Conservation (phyloP, 495 filamentous ascomycete genomes). For the Evernia prunastri region DNA sequence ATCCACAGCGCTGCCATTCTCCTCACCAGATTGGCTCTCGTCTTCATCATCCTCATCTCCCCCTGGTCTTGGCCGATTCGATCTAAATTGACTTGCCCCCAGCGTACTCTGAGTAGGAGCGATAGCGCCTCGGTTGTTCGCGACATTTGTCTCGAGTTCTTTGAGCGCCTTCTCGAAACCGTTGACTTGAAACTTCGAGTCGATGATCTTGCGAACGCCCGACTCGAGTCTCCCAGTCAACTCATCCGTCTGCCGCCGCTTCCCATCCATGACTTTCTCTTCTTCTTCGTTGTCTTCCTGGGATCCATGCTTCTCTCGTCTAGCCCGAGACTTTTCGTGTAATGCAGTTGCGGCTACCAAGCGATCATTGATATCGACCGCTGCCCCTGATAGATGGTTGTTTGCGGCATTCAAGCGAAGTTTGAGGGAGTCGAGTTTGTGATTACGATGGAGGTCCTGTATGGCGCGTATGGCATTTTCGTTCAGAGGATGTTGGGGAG, state of each 20-base stretch:
- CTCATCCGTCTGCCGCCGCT: constrained; percentile 30
- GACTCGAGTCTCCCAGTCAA: constrained; percentile 38
- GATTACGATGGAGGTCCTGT: constrained; percentile 30
- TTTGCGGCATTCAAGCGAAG: constrained; percentile 35
- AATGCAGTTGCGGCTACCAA: constrained; percentile 31
- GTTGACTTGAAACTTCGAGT: constrained; percentile 34
- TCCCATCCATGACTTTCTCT: constrained; percentile 20
- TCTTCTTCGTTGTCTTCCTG: constrained; percentile 16
- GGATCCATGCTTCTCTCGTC: constrained; percentile 17
- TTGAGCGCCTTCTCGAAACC: constrained; percentile 31
- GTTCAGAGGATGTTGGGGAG: constrained; percentile 46
- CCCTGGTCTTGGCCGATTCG: constrained; percentile 22
- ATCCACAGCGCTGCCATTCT: constrained; percentile 22
- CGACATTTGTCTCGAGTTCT: constrained; percentile 33
- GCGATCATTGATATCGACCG: constrained; percentile 44
- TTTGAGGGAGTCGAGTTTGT: constrained; percentile 32
- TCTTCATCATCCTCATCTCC: constrained; percentile 29
- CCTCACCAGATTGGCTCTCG: constrained; percentile 29
- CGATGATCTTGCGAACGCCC: constrained; percentile 37
- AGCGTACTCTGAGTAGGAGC: constrained; percentile 28
- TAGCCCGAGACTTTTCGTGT: constrained; percentile 21
- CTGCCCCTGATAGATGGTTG: constrained; percentile 38
- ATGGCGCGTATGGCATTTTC: constrained; percentile 33
- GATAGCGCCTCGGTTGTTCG: constrained; percentile 12
- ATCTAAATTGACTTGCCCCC: constrained; percentile 23